A percentile compares a stretch with the other conserved stretches of the same genome.
Evolutionary conservation across 306 rosid species (phyloP).

Genomic region (Castanea crenata): DNA sequence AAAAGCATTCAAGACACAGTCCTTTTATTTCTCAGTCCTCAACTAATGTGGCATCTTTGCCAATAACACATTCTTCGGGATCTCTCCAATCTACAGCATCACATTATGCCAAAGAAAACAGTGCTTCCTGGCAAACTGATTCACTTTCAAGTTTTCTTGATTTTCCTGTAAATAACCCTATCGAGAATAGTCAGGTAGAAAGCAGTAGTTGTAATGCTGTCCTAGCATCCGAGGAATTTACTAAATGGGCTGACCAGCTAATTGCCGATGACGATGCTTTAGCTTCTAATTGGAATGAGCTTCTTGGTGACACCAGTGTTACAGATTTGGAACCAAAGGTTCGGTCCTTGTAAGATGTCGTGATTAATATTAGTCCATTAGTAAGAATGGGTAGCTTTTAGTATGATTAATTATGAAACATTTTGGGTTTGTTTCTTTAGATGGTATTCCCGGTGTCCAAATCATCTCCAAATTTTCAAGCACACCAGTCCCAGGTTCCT

Average conservation of each 20-base stretch:
- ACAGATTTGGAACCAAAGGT: slow-evolving; percentile 90
- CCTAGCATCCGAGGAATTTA: slow-evolving; percentile 66
- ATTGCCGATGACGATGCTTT: slow-evolving; percentile 80
- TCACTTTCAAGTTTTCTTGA: slow-evolving; percentile 72
- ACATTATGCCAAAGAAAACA: slow-evolving; percentile 57
- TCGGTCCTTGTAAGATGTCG: slow-evolving; percentile 23
- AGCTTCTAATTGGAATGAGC: slow-evolving; percentile 79
- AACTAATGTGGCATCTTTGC: slow-evolving; percentile 42
- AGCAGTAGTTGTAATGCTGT: slow-evolving; percentile 56
- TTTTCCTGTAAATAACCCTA: slow-evolving; percentile 57
- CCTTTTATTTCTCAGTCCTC: slow-evolving; percentile 63
- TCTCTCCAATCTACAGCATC: slow-evolving; percentile 47
- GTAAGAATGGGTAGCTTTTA: slow-evolving; percentile 28
- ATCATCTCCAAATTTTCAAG: slow-evolving; percentile 45
- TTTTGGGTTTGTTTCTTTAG: slow-evolving; percentile 54
- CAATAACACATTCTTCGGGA: slow-evolving; percentile 55
- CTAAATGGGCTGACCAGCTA: slow-evolving; percentile 91
- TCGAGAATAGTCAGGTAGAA: slow-evolving; percentile 63
- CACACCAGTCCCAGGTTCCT: slow-evolving; percentile 56
- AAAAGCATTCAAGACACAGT: slow-evolving; percentile 44
- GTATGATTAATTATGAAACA: slow-evolving; percentile 5
- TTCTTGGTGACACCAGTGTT: slow-evolving; percentile 63
- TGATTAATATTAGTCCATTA: slow-evolving; percentile 22
- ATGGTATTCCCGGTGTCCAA: slow-evolving; percentile 56
- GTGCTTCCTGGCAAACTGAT: slow-evolving; percentile 71